Conservation (phyloP, 495 filamentous ascomycete species). For the Amphirosellinia nigrospora region DNA sequence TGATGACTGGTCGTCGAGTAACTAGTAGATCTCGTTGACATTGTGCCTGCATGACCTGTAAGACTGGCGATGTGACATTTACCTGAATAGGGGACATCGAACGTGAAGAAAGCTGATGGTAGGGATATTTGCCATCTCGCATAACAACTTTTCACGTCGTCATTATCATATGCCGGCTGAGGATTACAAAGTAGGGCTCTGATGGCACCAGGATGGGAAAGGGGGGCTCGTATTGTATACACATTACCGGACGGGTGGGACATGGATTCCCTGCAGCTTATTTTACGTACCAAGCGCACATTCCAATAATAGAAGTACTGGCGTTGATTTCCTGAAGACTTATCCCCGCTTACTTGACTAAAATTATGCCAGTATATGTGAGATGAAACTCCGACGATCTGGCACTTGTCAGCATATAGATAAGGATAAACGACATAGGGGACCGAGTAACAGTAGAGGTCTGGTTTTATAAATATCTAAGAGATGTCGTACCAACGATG, state of each 20-base stretch:
- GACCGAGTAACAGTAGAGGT: background rate
- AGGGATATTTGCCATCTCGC: background rate
- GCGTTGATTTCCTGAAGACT: background rate
- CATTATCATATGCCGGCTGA: background rate
- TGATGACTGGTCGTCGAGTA: background rate
- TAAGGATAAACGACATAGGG: background rate
- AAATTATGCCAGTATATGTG: background rate
- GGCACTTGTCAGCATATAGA: background rate
- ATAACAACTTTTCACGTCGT: background rate
- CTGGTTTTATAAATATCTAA: background rate
- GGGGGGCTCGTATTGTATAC: background rate
- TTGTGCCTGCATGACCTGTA: background rate
- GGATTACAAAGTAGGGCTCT: background rate
- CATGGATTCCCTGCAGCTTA: background rate
- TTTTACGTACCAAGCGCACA: background rate
- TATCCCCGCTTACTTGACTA: background rate
- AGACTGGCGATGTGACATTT: background rate
- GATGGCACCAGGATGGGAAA: background rate
- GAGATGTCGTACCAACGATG: background rate
- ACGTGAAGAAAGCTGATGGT: background rate
- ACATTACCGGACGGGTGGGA: background rate
- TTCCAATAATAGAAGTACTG: background rate
- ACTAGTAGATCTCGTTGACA: background rate
- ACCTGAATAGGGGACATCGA: background rate
- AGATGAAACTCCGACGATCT: background rate